phyloP scores from a whole-genome alignment of 2,329 filamentous ascomycete genomes.

The Curvularia spicifera region DNA sequence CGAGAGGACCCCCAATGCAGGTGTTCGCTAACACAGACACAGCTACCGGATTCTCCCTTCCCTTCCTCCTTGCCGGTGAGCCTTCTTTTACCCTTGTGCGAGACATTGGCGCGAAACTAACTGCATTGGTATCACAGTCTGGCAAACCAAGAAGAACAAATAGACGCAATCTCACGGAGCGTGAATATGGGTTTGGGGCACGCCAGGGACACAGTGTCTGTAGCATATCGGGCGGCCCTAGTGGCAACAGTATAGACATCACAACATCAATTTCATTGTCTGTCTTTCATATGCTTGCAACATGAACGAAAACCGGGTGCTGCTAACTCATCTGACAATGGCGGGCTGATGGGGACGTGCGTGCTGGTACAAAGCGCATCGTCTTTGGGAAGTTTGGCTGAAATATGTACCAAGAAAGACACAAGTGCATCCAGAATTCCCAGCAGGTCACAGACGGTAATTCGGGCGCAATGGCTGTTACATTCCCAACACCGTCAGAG shows the following conservation, averaged over 20 bases:
- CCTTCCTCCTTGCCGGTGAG: constrained; percentile 70
- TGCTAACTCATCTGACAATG: not conserved
- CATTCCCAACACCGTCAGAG: not conserved
- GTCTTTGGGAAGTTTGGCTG: not conserved
- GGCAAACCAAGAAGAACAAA: constrained; percentile 71
- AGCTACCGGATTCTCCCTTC: constrained; percentile 65
- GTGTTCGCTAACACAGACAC: constrained; percentile 47
- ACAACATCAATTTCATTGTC: constrained; percentile 47
- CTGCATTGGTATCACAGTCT: constrained; percentile 56
- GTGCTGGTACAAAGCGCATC: not conserved
- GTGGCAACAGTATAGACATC: constrained; percentile 43
- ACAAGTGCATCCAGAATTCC: not conserved
- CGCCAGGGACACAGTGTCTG: constrained; percentile 30
- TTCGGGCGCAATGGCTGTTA: not conserved
- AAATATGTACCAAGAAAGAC: not conserved
- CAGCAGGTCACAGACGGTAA: not conserved
- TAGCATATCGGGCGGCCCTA: constrained; percentile 43
- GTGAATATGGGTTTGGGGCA: constrained; percentile 26
- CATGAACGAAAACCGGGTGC: not conserved
- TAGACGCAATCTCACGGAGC: constrained; percentile 27
- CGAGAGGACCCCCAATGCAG: constrained; percentile 35
- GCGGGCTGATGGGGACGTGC: not conserved
- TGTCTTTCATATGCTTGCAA: constrained; percentile 25
- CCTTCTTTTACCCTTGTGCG: constrained; percentile 2
- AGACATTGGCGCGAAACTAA: constrained; percentile 27